These are phyloP conservation scores for Volvox reticuliferus DNA, from an alignment of 139 green algal species.

Conservation along the genomic window DNA sequence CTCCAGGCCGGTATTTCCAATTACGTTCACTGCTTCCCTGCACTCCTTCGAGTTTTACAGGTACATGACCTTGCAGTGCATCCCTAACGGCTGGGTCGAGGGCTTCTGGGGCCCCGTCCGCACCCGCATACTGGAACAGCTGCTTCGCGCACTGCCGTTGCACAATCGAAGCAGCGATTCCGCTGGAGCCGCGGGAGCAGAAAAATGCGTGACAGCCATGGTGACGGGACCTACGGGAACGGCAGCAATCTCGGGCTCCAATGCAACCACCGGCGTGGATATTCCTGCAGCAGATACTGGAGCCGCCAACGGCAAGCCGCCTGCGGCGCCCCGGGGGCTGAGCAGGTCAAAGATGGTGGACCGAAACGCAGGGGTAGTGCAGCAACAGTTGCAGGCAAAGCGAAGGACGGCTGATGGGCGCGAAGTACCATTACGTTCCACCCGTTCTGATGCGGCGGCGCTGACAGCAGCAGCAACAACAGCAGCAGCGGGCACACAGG, in stretches of 20 bases:
- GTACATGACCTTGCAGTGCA: conserved; percentile 15
- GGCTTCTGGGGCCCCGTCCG: conserved; percentile 32
- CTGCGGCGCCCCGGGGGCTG: not conserved
- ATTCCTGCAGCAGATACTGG: no score
- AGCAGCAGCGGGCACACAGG: not conserved
- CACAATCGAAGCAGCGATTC: not conserved
- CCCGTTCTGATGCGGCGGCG: not conserved
- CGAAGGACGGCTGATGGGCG: not conserved
- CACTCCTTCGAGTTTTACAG: not conserved
- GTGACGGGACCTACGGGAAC: no score
- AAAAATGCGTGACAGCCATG: not conserved
- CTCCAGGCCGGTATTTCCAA: no score
- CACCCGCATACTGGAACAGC: not conserved
- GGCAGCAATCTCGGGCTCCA: no score
- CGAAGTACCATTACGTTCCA: not conserved
- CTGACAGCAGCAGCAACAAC: not conserved
- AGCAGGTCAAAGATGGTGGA: not conserved
- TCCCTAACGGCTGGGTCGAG: conserved; percentile 22
- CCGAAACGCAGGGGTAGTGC: not conserved
- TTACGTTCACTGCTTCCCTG: no score
- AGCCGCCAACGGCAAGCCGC: no score
- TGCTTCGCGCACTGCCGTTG: conserved; percentile 22
- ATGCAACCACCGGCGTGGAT: no score
- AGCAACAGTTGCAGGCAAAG: not conserved
- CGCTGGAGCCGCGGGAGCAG: not conserved